Conservation (phyloP, 495 filamentous ascomycete genomes). For the Daldinia caldariorum region DNA sequence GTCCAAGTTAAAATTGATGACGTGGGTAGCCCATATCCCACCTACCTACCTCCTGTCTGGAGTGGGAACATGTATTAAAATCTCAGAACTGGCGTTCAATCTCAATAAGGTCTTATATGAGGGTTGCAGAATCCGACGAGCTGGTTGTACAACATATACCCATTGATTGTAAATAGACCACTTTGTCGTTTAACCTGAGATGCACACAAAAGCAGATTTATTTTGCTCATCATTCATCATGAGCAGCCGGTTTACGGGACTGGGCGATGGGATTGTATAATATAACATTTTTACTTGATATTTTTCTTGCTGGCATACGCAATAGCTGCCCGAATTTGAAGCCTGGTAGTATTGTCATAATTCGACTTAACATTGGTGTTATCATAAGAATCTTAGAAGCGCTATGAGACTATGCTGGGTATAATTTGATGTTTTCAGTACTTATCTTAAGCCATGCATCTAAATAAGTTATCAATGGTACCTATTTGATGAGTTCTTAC, state of each 20-base stretch:
- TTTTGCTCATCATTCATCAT: constrained; percentile 8
- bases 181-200: constrained; percentile 6
- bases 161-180: constrained; percentile 37
- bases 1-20: constrained; percentile 14
- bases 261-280: constrained; percentile 11
- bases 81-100: constrained; percentile 13
- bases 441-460: no score
- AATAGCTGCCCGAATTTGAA: neutral
- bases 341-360: neutral
- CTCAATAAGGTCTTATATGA: constrained; percentile 15
- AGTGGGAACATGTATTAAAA: constrained; percentile 16
- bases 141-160: constrained; percentile 36
- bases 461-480: no score
- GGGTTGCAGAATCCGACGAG: constrained; percentile 8
- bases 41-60: constrained; percentile 8
- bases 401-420: neutral
- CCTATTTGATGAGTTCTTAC: no score
- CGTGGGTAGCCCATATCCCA: neutral
- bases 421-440: no score
- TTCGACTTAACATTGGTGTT: neutral
- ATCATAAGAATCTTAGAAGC: neutral
- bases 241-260: constrained; percentile 2
- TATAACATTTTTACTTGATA: neutral
- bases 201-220: constrained; percentile 12
- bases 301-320: neutral